Evolutionary conservation across 208 protist species (phyloP).

Genomic region (Leishmania aethiopica): DNA sequence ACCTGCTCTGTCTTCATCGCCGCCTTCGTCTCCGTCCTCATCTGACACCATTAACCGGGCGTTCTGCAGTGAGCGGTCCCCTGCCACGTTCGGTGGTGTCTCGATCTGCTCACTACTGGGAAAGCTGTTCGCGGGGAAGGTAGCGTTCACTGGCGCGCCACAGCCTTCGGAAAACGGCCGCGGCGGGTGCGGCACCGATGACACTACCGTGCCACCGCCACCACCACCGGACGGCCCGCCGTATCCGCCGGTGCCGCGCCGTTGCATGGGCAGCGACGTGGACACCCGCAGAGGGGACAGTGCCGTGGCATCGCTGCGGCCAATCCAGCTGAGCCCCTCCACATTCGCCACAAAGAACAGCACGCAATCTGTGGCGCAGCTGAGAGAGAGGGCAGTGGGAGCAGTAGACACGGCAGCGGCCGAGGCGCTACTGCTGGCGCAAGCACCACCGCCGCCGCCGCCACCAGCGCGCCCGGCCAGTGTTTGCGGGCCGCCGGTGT

Average conservation of each 20-base stretch:
- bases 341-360: slow-evolving; percentile 45
- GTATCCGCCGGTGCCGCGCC: not conserved
- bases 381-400: slow-evolving; percentile 66
- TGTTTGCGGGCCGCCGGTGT: not conserved
- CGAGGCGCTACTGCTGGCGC: not conserved
- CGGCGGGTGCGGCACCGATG: slow-evolving; percentile 13
- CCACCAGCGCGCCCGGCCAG: not conserved
- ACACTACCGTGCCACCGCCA: not conserved
- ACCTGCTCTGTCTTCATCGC: slow-evolving; percentile 5
- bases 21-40: slow-evolving; percentile 11
- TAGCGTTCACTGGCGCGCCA: slow-evolving; percentile 9
- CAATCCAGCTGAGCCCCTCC: slow-evolving; percentile 34
- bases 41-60: slow-evolving; percentile 3
- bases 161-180: slow-evolving; percentile 8
- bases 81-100: slow-evolving; percentile 16
- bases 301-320: slow-evolving; percentile 25
- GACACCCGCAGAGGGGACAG: slow-evolving; percentile 24
- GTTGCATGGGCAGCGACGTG: slow-evolving; percentile 13
- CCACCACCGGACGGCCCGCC: not conserved
- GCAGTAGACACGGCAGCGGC: not conserved
- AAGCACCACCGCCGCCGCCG: not conserved
- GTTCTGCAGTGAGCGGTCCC: not conserved
- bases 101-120: slow-evolving; percentile 18
- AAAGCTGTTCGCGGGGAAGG: slow-evolving; percentile 14
- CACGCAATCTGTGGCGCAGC: slow-evolving; percentile 41